Evolutionary conservation across 805 yeast genomes (phyloP).

Genomic region (Teunomyces pallodes): DNA sequence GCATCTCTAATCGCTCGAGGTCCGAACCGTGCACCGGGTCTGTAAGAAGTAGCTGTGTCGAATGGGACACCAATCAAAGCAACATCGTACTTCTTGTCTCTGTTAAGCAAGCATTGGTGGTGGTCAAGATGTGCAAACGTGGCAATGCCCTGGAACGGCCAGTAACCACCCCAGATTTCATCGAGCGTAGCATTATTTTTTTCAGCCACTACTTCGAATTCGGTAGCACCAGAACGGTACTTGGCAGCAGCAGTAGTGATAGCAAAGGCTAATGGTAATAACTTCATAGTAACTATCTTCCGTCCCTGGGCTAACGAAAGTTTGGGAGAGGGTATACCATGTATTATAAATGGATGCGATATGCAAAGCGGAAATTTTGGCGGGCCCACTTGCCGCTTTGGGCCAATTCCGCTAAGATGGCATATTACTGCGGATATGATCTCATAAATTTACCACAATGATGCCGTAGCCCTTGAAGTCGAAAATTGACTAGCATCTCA

Average conservation of each 20-base stretch:
- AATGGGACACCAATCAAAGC: conserved; percentile 80
- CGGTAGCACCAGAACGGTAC: background rate
- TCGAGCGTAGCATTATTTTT: conserved; percentile 33
- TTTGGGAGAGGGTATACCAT: background rate
- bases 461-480: too few relatives aligned
- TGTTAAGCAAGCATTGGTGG: conserved; percentile 53
- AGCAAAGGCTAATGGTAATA: background rate
- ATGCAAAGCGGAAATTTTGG: background rate
- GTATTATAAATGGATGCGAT: too few relatives aligned
- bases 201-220: background rate
- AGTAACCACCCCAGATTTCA: conserved; percentile 67
- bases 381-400: background rate
- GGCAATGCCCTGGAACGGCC: conserved; percentile 69
- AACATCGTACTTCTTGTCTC: conserved; percentile 55
- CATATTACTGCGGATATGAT: background rate
- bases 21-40: conserved; percentile 84
- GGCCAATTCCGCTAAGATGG: background rate
- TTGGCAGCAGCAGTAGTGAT: background rate
- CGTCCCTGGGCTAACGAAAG: background rate
- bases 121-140: conserved; percentile 74
- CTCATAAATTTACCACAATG: too few relatives aligned
- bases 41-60: conserved; percentile 75
- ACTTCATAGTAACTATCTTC: background rate
- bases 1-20: conserved; percentile 70
- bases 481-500: too few relatives aligned